phyloP scores from a whole-genome alignment of 306 rosid genomes.

The Gillenia trifoliata region DNA sequence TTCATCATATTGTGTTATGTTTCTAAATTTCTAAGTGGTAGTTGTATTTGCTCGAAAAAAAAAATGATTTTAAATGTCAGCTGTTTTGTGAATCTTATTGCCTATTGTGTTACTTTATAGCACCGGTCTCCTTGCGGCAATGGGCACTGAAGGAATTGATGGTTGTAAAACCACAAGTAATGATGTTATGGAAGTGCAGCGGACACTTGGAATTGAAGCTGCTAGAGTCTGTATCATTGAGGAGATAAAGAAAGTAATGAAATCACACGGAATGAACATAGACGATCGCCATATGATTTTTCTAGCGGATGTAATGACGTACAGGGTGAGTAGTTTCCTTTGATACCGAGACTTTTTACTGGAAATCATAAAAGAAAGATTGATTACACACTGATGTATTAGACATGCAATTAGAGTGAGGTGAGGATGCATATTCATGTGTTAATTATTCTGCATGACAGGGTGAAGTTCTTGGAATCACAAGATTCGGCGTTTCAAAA shows the following conservation, averaged over 20 bases:
- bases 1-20: neutral
- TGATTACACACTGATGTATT: slow-evolving; percentile 6
- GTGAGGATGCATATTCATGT: slow-evolving; percentile 6
- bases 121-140: slow-evolving; percentile 66
- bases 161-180: slow-evolving; percentile 67
- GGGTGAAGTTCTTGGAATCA: slow-evolving; percentile 91
- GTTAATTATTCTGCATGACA: slow-evolving; percentile 23
- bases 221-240: slow-evolving; percentile 76
- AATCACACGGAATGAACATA: slow-evolving; percentile 76
- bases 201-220: slow-evolving; percentile 85
- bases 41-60: neutral
- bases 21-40: neutral
- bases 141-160: slow-evolving; percentile 81
- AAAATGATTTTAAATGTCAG: neutral
- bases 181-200: slow-evolving; percentile 71
- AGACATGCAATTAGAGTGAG: neutral
- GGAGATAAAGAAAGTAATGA: slow-evolving; percentile 75
- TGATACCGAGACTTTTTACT: neutral
- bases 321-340: slow-evolving; percentile 45
- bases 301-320: slow-evolving; percentile 91
- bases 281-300: slow-evolving; percentile 95
- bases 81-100: neutral
- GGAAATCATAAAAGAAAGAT: neutral
- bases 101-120: slow-evolving; percentile 30
- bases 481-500: slow-evolving; percentile 86